Conservation (phyloP, 83 land plant genomes). For the Picea engelmannii region DNA sequence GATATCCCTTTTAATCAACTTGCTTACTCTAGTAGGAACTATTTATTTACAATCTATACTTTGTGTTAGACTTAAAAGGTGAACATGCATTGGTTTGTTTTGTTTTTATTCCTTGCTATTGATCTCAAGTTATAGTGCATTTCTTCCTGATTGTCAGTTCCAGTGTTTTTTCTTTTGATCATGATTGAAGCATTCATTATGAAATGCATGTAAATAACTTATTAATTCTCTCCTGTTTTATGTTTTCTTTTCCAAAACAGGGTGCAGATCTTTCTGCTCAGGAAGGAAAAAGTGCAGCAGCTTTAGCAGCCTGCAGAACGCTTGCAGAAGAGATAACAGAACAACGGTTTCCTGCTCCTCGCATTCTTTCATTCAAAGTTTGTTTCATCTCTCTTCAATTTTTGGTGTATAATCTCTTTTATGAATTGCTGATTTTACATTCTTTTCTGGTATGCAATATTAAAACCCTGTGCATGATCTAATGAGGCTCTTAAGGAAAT, state of each 20-base stretch:
- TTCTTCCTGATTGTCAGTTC: no score
- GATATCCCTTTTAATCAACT: no score
- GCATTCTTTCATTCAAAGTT: slow-evolving; percentile 97
- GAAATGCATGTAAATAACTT: not conserved
- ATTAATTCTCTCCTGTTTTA: not conserved
- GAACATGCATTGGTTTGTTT: not conserved
- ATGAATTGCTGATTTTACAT: not conserved
- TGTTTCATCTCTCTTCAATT: slow-evolving; percentile 15
- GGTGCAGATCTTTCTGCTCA: slow-evolving; percentile 90
- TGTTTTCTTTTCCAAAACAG: slow-evolving; percentile 32
- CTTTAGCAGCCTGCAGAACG: slow-evolving; percentile 95
- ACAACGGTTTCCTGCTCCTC: slow-evolving; percentile 93
- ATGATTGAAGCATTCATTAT: not conserved
- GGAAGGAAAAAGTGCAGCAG: slow-evolving; percentile 86
- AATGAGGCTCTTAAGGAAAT: not conserved
- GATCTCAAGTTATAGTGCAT: not conserved
- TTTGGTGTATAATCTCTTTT: slow-evolving; percentile 7
- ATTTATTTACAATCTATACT: no score
- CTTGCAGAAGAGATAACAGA: slow-evolving; percentile 94
- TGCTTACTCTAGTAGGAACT: no score
- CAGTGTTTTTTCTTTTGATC: not conserved
- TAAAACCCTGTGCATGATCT: not conserved
- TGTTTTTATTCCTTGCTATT: not conserved
- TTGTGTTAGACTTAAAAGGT: not conserved
- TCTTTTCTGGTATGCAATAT: not conserved